Evolutionary conservation across 495 filamentous ascomycete species (phyloP), one percentile per base, ranked within the genome.

Genomic region (Hypoxylon rickii): DNA sequence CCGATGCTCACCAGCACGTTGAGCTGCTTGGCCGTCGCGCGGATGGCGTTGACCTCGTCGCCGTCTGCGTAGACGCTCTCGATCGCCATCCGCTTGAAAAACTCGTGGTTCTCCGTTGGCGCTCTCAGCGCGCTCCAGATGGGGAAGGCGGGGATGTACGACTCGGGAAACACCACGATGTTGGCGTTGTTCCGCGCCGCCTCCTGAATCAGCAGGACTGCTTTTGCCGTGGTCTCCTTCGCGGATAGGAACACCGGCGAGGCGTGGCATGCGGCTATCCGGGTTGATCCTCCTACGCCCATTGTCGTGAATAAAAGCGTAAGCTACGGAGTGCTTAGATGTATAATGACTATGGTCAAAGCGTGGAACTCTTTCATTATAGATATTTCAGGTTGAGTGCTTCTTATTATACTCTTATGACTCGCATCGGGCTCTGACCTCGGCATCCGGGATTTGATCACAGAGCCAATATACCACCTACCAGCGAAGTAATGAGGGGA

Each of bases 111-210:
- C 12, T 69, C 69, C 3, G 65, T 55, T 15, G 70, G 72, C 0
- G 67, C 34, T 2, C 63, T 53, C 13, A 73, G 33, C 34, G 68
- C 61, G 48, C 67, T 70, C 70, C 70, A 73, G 44, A 70, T 45
- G 4, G 70, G 69, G 31, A 63, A 74, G 8, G 60, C 76, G 7
- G 75, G 70, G 10, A 78, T 73, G 56, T 64, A 77, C 0, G 70
- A 62, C 50, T 78, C 76, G 0, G 76, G 75, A 54, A 78, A 79
- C 44, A 74, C 75, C 8, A 79, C 57, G 5, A 79, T 57, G 15
- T 76, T 63, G 6, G 75, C 75, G 0, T 52, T 44, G 47, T 72
- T 65, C 21, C 31, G 17, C 8, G 74, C 72, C 1, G 75, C 75
- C 48, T 72, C 51, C 13, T 68, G 51, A 39, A 79, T 76, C 16